phyloP scores from a whole-genome alignment of 2,329 filamentous ascomycete species.

The Cladosporium sp. region DNA sequence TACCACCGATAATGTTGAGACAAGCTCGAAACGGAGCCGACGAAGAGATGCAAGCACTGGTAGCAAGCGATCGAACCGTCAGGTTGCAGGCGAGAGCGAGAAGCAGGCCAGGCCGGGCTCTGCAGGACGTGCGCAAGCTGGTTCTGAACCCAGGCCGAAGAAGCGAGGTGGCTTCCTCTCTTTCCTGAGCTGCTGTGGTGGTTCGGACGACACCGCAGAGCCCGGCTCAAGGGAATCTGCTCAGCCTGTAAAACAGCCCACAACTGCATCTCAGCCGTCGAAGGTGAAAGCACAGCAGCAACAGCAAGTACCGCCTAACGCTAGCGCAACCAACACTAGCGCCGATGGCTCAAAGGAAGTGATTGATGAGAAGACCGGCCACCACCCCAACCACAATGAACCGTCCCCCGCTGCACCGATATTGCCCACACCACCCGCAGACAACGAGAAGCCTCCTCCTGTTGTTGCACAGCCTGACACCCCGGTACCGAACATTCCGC shows the following conservation, averaged over 20 bases:
- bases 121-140: constrained; percentile 27
- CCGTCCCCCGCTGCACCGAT: constrained; percentile 8
- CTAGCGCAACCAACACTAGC: constrained; percentile 39
- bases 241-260: constrained; percentile 39
- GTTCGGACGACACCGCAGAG: constrained; percentile 57
- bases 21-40: constrained; percentile 43
- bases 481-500: constrained; percentile 4
- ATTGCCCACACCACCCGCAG: constrained; percentile 13
- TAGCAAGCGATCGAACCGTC: constrained; percentile 42
- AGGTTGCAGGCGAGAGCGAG: constrained; percentile 28
- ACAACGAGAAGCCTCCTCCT: constrained; percentile 18
- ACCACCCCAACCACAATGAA: constrained; percentile 12
- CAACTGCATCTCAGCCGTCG: constrained; percentile 33
- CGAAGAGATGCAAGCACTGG: constrained; percentile 43
- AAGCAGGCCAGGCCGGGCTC: constrained; percentile 33
- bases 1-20: constrained; percentile 40
- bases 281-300: constrained; percentile 37
- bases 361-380: constrained; percentile 40
- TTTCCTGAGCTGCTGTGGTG: constrained; percentile 64
- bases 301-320: constrained; percentile 47
- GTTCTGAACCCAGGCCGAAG: constrained; percentile 35
- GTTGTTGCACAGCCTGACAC: constrained; percentile 9
- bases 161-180: constrained; percentile 41
- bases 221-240: constrained; percentile 52
- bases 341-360: constrained; percentile 43